These are phyloP conservation scores for Trichosanthes truncata DNA, from an alignment of 306 rosid genomes.

Conservation along the genomic window DNA sequence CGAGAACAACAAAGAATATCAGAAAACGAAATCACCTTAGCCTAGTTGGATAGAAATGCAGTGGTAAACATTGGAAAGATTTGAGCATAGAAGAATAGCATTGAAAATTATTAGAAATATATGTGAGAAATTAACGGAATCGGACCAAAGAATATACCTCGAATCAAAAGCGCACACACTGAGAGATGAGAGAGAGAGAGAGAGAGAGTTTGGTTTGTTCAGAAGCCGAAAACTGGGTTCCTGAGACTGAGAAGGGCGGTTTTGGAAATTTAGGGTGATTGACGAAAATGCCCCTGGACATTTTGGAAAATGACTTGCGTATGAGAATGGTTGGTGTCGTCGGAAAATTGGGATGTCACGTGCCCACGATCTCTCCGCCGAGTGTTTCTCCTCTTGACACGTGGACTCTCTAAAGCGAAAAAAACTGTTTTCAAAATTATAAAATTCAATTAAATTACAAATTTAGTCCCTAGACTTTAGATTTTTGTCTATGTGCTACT, in stretches of 20 bases:
- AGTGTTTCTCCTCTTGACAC: conserved; percentile 10
- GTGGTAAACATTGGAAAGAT: background rate
- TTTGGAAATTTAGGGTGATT: conserved; percentile 13
- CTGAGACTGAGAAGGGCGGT: conserved; percentile 16
- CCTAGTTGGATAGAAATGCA: background rate
- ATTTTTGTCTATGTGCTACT: no score
- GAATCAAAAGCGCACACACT: background rate
- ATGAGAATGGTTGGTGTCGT: conserved; percentile 3
- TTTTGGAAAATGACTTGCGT: background rate
- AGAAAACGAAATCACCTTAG: background rate
- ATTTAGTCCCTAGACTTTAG: no score
- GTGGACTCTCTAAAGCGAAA: conserved; percentile 1
- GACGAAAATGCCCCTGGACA: conserved; percentile 18
- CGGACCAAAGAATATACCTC: conserved; percentile 54
- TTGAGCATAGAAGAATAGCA: conserved; percentile 11
- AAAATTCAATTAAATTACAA: no score
- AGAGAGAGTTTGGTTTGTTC: background rate
- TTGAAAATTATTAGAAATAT: background rate
- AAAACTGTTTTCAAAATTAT: background rate
- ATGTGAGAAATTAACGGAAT: conserved; percentile 18
- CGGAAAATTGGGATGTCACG: conserved; percentile 14
- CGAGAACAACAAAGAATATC: background rate
- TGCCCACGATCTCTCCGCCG: conserved; percentile 12
- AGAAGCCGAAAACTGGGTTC: background rate
- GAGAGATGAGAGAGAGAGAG: background rate